Evolutionary conservation across 164 flowering plant genomes (phyloP), one percentile per base, ranked within the genome.

Genomic region (Berberis thunbergii): DNA sequence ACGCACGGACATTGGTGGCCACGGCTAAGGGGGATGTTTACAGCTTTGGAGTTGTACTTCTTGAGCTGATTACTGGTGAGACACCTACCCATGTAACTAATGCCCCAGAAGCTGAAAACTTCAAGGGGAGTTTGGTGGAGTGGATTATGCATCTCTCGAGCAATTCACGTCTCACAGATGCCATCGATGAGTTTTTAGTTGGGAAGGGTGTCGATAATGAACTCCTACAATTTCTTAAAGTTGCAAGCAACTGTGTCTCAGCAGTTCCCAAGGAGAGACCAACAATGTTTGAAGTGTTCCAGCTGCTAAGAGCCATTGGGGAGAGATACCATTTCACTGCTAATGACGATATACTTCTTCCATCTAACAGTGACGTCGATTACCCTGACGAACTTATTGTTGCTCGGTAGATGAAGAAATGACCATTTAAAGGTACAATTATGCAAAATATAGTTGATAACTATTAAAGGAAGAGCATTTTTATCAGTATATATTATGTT

Each of bases 41-140:
- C 54, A 70, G 69, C 59, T 65, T 70, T 56, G 73, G 73, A 41
- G 49, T 57, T 10, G 61, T 70, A 6, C 69, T 61, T 49, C 68
- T 70, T 9, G 65, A 70, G 73, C 48, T 66, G 43, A 12, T 66
- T 46, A 66, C 69, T 6, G 69, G 69, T 7, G 63, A 66, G 49
- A 48, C 11, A 59, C 49, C 63, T 10, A 66, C 57, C 48, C 69
- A 59, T 4, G 62, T 59, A 5, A 4, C 62, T 13, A 66, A 50
- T 41, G 56, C 57, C 43, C 26, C 26, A 26, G 26, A 26, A 26
- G 45, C 62, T 3, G 69, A 66, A 49, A 45, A 41, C 57, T 66
- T 66, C 57, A 59, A 42, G 12, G 69, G 69, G 26, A 49, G 48
- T 43, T 50, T 66, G 50, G 69, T 66, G n/a, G 69, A 66, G 5